Evolutionary conservation across 2,329 filamentous ascomycete species (phyloP), one percentile per base, ranked within the genome.

Genomic region (Xylariaceae sp.): DNA sequence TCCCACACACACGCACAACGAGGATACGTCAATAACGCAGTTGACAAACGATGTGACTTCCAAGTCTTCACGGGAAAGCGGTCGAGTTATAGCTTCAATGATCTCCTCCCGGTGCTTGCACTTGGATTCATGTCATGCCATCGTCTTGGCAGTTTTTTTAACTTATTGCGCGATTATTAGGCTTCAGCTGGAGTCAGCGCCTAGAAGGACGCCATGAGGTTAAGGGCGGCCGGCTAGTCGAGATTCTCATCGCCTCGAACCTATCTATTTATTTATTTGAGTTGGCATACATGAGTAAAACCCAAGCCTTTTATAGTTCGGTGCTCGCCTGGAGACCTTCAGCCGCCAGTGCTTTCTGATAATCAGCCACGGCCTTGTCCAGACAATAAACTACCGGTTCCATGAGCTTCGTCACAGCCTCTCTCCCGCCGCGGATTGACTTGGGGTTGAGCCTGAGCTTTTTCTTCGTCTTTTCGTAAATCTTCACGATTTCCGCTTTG

Each of bases 341-440:
- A 54, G 89, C 86, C 36, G 83, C 83, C 54, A 91, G 74, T 12
- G 86, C 88, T 63, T 79, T 83, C 60, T 82, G 76, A 67, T 94
- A 96, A 65, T 86, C 82, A n/a, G 72, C 76, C 58, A 83, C 77
- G 5, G 91, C 92, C 61, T 80, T 81, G 54, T 83, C 78, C 56
- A 96, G 72, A 12, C 90, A 86, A 62, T 80, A 77, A 10, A 88
- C 75, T 4, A 89, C 87, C 4, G 90, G 89, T 53, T 81, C 81
- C 70, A 96, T 83, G 63, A 97, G 78, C 61, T 85, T 83, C 61
- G 85, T 78, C 3, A 96, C 89, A 2, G 86, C 87, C 58, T 84
- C 83, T 59, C 80, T 80, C 0, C 94, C 94, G 4, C 92, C 92
- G 9, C 81, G 81, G 15, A 94, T 78, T 53, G 79, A 80, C 39